Evolutionary conservation across 805 yeast genomes (phyloP).

Genomic region (Pichia cephalocereana): DNA sequence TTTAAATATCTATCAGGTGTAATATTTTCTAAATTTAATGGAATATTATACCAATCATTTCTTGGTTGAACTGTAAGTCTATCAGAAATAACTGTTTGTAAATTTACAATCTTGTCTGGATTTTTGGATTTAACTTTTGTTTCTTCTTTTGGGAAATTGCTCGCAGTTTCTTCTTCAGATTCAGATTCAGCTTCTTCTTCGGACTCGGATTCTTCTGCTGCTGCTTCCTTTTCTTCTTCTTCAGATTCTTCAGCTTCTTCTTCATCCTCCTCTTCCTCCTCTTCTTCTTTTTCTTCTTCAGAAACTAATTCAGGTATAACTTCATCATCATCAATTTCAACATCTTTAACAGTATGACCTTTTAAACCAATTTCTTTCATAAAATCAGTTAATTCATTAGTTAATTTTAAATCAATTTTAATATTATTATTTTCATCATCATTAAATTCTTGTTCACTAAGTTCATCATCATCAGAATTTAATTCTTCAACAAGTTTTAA

Average conservation of each 20-base stretch:
- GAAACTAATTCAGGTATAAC: constrained; percentile 16
- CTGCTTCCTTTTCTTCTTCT: constrained; percentile 21
- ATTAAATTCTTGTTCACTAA: constrained; percentile 44
- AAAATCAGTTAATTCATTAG: constrained; percentile 48
- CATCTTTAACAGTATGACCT: constrained; percentile 31
- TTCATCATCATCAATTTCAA: constrained; percentile 24
- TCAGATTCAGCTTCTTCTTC: constrained; percentile 26
- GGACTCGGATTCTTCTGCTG: constrained; percentile 22
- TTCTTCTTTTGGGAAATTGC: not conserved
- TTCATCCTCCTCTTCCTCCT: constrained; percentile 23
- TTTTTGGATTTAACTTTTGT: constrained; percentile 9
- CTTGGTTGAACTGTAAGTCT: constrained; percentile 52
- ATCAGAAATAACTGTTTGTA: constrained; percentile 45
- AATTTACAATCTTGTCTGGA: constrained; percentile 21
- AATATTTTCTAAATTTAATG: constrained; percentile 25
- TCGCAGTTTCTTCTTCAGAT: constrained; percentile 16
- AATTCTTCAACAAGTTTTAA: constrained; percentile 51
- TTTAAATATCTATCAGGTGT: constrained; percentile 30
- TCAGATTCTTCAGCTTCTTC: constrained; percentile 23
- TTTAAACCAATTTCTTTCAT: constrained; percentile 63
- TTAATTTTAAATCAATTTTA: constrained; percentile 35
- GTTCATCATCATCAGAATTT: constrained; percentile 31
- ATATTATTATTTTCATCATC: constrained; percentile 36
- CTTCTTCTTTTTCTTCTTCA: constrained; percentile 20
- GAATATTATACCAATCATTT: constrained; percentile 69